Evolutionary conservation across 2,329 filamentous ascomycete species (phyloP).

Genomic region (Claviceps sorghi): DNA sequence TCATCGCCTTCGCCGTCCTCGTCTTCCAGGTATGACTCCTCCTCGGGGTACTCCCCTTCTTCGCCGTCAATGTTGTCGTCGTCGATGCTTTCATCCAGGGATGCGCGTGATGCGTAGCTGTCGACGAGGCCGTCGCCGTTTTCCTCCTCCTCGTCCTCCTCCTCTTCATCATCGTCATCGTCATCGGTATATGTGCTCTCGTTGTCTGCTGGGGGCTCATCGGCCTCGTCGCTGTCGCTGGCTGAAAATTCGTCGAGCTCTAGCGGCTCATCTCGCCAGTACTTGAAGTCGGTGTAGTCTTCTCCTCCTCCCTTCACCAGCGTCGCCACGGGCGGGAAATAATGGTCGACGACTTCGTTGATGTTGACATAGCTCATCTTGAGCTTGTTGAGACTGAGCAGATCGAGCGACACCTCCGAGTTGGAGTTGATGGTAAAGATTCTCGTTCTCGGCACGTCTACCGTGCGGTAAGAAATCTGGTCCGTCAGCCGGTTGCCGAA

Average conservation of each 20-base stretch:
- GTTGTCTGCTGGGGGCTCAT: conserved; percentile 28
- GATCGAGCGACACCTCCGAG: conserved; percentile 81
- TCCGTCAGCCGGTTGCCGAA: conserved; percentile 96
- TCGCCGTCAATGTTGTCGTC: conserved; percentile 27
- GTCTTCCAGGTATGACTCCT: conserved; percentile 20
- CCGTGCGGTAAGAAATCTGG: conserved; percentile 86
- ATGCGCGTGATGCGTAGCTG: conserved; percentile 40
- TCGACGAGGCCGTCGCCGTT: conserved; percentile 31
- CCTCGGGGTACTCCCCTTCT: conserved; percentile 25
- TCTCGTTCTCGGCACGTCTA: conserved; percentile 83
- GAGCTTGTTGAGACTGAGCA: conserved; percentile 82
- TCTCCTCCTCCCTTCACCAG: conserved; percentile 82
- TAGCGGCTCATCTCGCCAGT: conserved; percentile 77
- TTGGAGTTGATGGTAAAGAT: conserved; percentile 99
- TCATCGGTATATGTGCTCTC: conserved; percentile 29
- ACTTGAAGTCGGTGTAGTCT: conserved; percentile 92
- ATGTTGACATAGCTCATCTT: conserved; percentile 96
- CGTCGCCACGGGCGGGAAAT: conserved; percentile 83
- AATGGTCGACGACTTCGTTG: conserved; percentile 93
- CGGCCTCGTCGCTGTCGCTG: conserved; percentile 52
- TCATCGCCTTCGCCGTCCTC: conserved; percentile 17
- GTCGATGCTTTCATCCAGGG: conserved; percentile 24
- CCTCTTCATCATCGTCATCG: conserved; percentile 26
- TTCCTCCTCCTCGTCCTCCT: conserved; percentile 8
- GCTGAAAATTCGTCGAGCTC: conserved; percentile 81